Percentiles rank a stretch among this genome's conserved stretches.
Conservation (phyloP, 164 flowering plant species). For the Umbilicus rupestris region DNA sequence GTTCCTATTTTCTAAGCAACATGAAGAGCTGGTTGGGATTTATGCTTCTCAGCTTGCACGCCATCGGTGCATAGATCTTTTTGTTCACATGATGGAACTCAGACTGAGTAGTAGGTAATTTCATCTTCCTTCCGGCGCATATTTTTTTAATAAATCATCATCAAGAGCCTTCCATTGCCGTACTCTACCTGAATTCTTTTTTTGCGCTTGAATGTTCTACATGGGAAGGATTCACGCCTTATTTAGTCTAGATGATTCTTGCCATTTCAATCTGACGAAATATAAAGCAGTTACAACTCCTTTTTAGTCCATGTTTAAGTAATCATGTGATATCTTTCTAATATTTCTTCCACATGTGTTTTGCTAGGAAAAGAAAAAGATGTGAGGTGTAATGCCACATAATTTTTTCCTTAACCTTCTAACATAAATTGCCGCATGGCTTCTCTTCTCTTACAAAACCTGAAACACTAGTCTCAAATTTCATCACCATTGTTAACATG, state of each 20-base stretch:
- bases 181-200: background rate
- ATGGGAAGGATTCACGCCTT: background rate
- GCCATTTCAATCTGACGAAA: background rate
- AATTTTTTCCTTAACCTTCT: too few species aligned
- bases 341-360: too few species aligned
- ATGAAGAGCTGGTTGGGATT: constrained; percentile 89
- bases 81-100: constrained; percentile 98
- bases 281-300: too few species aligned
- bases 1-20: constrained; percentile 81
- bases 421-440: background rate
- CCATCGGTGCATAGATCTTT: constrained; percentile 89
- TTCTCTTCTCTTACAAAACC: too few species aligned
- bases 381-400: too few species aligned
- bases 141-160: background rate
- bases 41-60: constrained; percentile 95
- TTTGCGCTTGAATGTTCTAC: background rate
- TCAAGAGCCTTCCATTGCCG: background rate
- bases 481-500: background rate
- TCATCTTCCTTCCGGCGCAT: background rate
- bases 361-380: too few species aligned
- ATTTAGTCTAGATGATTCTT: too few species aligned
- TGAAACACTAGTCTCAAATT: too few species aligned
- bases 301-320: too few species aligned
- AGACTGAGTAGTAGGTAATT: constrained; percentile 69
- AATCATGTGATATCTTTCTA: too few species aligned